Base-by-base conservation (phyloP, 2,329 filamentous ascomycete species). In the Aspergillus sp. region DNA sequence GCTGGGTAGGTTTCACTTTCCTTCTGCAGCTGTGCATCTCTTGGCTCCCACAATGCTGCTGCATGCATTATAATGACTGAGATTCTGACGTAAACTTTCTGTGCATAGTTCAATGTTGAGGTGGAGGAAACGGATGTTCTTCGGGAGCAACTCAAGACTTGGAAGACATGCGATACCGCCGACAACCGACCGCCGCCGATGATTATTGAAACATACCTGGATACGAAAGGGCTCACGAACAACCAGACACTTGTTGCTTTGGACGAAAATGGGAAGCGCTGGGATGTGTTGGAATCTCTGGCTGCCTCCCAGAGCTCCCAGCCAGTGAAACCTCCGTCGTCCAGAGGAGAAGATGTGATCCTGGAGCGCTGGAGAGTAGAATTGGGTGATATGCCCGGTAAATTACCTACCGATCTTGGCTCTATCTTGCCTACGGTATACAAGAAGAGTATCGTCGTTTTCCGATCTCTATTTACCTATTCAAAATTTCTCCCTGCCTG, bases 401-500 rank as follows among this genome's bases (percentile, higher is more conserved):
- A 83, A 86, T 73, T 91, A 59, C 70, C 81, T 6, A 70, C 80
- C 45, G 84, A 88, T 62, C 76, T 87, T 55, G 82, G 78, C 57
- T 82, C 85, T 51, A 81, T 86, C 34, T 81, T 98, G 55, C 93
- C 95, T 15, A 94, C 92, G 56, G 89, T 97, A 61, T 99, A 99
- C 84, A 99, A 99, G 80, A 95, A 96, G 79, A 92, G 91, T 70
- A 96, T 99, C 66, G 91, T 98, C 68, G 88, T 97, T 69, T 97
- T 98, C 78, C 87, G 95, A 63, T 93, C 93, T 1, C 84, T 99
- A 50, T 97, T 91, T 76, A 87, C 91, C 54, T 91, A 91, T 58
- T 87, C 92, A 46, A 90, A 91, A 69, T 85, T 97, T 64, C 81
- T 97, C 64, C 95, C 95, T 2, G 88, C 91, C 25, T 97, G 91